These are phyloP conservation scores for Lachnellula occidentalis DNA, from an alignment of 2,329 filamentous ascomycete species.

Conservation along the genomic window DNA sequence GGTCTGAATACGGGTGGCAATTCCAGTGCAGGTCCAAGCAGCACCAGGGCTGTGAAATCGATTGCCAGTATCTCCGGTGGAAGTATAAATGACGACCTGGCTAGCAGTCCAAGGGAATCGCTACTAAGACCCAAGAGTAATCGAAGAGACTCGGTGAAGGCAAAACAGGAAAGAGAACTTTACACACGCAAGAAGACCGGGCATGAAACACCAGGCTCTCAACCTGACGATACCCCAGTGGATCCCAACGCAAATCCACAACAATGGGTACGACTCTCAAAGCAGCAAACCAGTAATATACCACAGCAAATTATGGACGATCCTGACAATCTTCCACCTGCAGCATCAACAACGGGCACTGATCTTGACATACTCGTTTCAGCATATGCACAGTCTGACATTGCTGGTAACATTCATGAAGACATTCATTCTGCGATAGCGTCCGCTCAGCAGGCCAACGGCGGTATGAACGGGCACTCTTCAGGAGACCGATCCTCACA, in stretches of 20 bases:
- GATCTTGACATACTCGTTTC: conserved; percentile 78
- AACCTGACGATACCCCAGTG: conserved; percentile 50
- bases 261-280: conserved; percentile 55
- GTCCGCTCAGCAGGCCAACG: conserved; percentile 62
- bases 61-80: conserved; percentile 76
- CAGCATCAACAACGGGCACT: conserved; percentile 55
- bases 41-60: conserved; percentile 82
- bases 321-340: conserved; percentile 54
- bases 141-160: conserved; percentile 73
- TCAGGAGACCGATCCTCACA: conserved; percentile 45
- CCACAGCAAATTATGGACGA: conserved; percentile 65
- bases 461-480: conserved; percentile 47
- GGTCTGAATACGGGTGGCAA: conserved; percentile 60
- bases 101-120: conserved; percentile 55
- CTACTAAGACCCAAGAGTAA: conserved; percentile 61
- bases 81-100: conserved; percentile 58
- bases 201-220: conserved; percentile 58
- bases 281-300: conserved; percentile 44
- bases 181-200: conserved; percentile 74
- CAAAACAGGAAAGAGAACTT: conserved; percentile 83
- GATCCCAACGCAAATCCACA: conserved; percentile 42
- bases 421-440: conserved; percentile 70
- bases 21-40: conserved; percentile 72
- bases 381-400: conserved; percentile 71
- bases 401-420: conserved; percentile 66